Conservation (phyloP, 345 rosid species). For the Diplotaxis tenuifolia region DNA sequence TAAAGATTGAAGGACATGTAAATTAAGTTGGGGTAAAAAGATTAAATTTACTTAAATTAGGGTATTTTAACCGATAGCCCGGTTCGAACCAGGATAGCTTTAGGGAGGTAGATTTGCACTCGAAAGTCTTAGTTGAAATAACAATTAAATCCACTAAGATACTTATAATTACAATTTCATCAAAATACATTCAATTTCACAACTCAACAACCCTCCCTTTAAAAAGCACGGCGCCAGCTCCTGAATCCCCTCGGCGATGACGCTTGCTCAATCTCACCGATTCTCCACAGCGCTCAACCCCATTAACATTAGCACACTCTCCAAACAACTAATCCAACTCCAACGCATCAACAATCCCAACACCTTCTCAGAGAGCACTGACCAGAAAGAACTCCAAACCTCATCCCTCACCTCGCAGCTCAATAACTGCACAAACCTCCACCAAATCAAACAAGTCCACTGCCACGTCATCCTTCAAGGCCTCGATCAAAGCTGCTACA, state of each 20-base stretch:
- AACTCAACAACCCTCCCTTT: too few species aligned
- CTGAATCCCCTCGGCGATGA: constrained; percentile 19
- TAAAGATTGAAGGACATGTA: too few species aligned
- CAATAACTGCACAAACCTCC: constrained; percentile 42
- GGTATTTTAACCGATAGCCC: too few species aligned
- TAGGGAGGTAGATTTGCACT: too few species aligned
- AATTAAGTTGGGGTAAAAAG: too few species aligned
- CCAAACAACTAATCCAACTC: constrained; percentile 34
- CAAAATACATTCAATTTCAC: too few species aligned
- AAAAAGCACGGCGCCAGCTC: constrained; percentile 2
- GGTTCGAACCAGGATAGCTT: too few species aligned
- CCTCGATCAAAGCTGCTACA: constrained; percentile 55
- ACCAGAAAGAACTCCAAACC: constrained; percentile 33
- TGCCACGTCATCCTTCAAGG: constrained; percentile 45
- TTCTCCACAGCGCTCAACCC: constrained; percentile 29
- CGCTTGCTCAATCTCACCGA: constrained; percentile 32
- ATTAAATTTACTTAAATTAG: too few species aligned
- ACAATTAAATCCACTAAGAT: too few species aligned
- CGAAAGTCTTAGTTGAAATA: too few species aligned
- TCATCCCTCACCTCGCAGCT: constrained; percentile 50
- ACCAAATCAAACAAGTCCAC: constrained; percentile 60
- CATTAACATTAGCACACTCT: constrained; percentile 15
- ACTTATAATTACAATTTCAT: too few species aligned
- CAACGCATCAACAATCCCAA: constrained; percentile 19
- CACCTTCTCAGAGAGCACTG: constrained; percentile 31